Percentiles rank a stretch among this genome's conserved stretches.
Evolutionary conservation across 768 basidiomycete genomes (phyloP).

Genomic region (Amanita subjunquillea): DNA sequence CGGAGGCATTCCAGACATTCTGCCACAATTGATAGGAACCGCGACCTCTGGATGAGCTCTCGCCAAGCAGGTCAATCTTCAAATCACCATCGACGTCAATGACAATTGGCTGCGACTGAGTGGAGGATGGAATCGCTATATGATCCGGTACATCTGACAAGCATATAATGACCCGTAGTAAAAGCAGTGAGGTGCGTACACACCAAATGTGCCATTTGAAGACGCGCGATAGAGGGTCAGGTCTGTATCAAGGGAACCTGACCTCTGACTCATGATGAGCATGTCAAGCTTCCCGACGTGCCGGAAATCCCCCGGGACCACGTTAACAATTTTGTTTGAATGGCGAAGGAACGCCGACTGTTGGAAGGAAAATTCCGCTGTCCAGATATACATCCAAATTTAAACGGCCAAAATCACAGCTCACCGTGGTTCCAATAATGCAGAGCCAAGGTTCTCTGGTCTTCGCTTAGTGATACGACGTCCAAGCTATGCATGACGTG

Average conservation of each 20-base stretch:
- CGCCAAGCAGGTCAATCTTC: conserved; percentile 78
- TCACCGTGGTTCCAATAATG: conserved; percentile 78
- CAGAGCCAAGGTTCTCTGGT: conserved; percentile 67
- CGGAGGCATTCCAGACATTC: conserved; percentile 66
- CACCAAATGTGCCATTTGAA: conserved; percentile 58
- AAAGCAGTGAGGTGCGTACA: conserved; percentile 10
- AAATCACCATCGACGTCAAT: conserved; percentile 85
- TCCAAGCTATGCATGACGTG: conserved; percentile 48
- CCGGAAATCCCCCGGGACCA: conserved; percentile 90
- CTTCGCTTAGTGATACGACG: conserved; percentile 61
- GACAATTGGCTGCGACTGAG: conserved; percentile 70
- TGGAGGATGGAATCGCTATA: conserved; percentile 51
- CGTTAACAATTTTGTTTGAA: conserved; percentile 54
- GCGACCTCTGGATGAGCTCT: conserved; percentile 20
- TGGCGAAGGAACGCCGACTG: conserved; percentile 44
- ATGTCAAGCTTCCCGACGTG: conserved; percentile 88
- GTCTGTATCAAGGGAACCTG: conserved; percentile 38
- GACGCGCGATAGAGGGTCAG: conserved; percentile 65
- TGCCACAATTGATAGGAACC: conserved; percentile 61
- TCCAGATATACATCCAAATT: background rate
- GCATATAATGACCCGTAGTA: background rate
- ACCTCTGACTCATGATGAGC: conserved; percentile 71
- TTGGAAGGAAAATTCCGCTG: conserved; percentile 51
- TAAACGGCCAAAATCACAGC: conserved; percentile 7
- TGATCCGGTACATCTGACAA: conserved; percentile 29